Percentiles rank a stretch among this genome's conserved stretches.
Conservation (phyloP, 352 stramenopile species). For the Globisporangium splendens region DNA sequence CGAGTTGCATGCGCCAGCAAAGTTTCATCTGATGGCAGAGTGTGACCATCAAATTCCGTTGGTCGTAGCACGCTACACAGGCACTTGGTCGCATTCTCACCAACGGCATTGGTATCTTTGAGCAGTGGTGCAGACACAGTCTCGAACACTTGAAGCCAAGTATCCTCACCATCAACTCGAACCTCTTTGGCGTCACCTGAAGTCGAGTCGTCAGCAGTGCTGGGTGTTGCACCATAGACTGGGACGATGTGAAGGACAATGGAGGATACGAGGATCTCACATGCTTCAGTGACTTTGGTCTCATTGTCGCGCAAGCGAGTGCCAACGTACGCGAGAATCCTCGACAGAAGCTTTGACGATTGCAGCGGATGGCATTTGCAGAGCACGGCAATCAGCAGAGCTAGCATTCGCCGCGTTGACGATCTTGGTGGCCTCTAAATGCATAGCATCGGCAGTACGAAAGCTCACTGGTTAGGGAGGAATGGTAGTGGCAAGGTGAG, state of each 20-base stretch:
- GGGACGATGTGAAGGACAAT: constrained; percentile 49
- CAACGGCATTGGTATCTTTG: constrained; percentile 39
- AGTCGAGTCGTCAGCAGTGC: background rate
- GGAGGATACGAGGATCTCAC: constrained; percentile 43
- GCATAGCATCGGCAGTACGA: background rate
- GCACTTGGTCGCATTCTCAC: constrained; percentile 45
- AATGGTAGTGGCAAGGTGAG: background rate
- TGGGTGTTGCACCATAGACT: constrained; percentile 9
- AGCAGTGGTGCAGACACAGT: constrained; percentile 30
- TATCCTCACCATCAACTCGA: background rate
- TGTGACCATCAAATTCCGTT: constrained; percentile 50
- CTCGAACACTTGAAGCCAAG: constrained; percentile 21
- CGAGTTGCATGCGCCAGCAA: constrained; percentile 29
- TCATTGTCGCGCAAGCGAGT: constrained; percentile 57
- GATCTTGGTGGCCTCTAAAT: constrained; percentile 36
- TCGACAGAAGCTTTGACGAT: constrained; percentile 33
- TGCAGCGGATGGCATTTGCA: constrained; percentile 41
- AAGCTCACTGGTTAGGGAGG: background rate
- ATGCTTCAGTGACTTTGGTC: constrained; percentile 47
- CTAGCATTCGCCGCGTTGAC: constrained; percentile 56
- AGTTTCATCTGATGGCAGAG: constrained; percentile 21
- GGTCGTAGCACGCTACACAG: constrained; percentile 42
- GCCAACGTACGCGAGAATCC: constrained; percentile 39
- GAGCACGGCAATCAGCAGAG: constrained; percentile 53
- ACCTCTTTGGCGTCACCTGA: background rate